phyloP scores from a whole-genome alignment of 2,329 filamentous ascomycete species.

The Pseudogymnoascus sp. region DNA sequence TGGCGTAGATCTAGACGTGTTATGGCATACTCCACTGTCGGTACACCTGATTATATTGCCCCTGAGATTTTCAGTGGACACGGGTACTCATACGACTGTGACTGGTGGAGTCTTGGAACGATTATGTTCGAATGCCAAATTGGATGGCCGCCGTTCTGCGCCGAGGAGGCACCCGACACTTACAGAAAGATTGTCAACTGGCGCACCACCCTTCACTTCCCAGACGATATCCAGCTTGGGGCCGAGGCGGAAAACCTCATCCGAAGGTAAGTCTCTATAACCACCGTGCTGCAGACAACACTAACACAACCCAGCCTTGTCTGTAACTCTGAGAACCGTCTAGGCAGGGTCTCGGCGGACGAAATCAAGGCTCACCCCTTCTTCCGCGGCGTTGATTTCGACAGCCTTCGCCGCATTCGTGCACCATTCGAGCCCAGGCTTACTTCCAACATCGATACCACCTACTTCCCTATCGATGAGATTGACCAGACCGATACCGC shows the following conservation, averaged over 20 bases:
- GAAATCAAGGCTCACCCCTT: slow-evolving; percentile 93
- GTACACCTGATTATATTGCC: slow-evolving; percentile 96
- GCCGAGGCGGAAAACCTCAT: slow-evolving; percentile 88
- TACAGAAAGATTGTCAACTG: slow-evolving; percentile 99
- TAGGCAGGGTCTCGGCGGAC: slow-evolving; percentile 77
- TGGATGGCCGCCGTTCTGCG: slow-evolving; percentile 98
- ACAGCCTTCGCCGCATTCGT: slow-evolving; percentile 82
- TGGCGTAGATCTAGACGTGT: slow-evolving; percentile 93
- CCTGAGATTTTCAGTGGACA: slow-evolving; percentile 97
- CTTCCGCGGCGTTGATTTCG: slow-evolving; percentile 95
- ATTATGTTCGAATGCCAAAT: slow-evolving; percentile 99
- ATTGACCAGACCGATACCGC: slow-evolving; percentile 95
- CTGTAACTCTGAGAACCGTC: slow-evolving; percentile 85
- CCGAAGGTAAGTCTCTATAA: slow-evolving; percentile 57
- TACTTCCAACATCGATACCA: slow-evolving; percentile 88
- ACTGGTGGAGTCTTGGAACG: slow-evolving; percentile 98
- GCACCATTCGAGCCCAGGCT: slow-evolving; percentile 94
- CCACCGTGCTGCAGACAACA: background rate
- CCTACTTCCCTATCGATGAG: slow-evolving; percentile 98
- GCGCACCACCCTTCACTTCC: slow-evolving; percentile 92
- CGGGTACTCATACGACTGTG: slow-evolving; percentile 92
- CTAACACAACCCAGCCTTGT: slow-evolving; percentile 58
- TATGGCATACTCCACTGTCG: slow-evolving; percentile 97
- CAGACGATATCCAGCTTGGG: slow-evolving; percentile 84
- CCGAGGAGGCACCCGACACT: slow-evolving; percentile 93